A percentile compares a stretch with the other conserved stretches of the same genome.
Evolutionary conservation across 1,284 basidiomycete genomes (phyloP).

Genomic region (Nidula niveotomentosa): DNA sequence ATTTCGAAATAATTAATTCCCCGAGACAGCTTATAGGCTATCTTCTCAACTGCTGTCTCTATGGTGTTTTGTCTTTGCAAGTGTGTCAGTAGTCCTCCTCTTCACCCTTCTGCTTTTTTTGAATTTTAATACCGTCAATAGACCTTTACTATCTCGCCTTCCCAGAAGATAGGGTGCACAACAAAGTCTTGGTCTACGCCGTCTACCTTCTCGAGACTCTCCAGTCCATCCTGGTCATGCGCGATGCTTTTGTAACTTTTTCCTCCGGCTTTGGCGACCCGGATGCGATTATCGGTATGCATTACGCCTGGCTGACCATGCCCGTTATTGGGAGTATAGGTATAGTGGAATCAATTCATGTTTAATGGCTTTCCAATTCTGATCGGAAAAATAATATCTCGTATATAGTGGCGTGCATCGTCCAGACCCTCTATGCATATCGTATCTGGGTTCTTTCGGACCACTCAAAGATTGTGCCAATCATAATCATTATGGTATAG

Average conservation of each 20-base stretch:
- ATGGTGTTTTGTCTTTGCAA: slow-evolving; percentile 12
- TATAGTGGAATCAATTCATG: not conserved
- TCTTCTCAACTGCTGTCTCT: slow-evolving; percentile 10
- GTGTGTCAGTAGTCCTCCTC: slow-evolving; percentile 10
- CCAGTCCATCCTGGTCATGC: slow-evolving; percentile 6
- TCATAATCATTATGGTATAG: not conserved
- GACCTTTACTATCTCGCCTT: not conserved
- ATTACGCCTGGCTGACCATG: slow-evolving; percentile 8
- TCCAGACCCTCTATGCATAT: not conserved
- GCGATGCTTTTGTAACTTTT: slow-evolving; percentile 7
- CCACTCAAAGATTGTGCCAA: not conserved
- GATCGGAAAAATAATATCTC: not conserved
- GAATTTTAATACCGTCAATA: not conserved
- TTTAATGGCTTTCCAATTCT: too few relatives aligned
- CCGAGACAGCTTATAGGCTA: slow-evolving; percentile 12
- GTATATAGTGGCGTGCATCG: not conserved
- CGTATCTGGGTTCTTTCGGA: not conserved
- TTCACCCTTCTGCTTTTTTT: not conserved
- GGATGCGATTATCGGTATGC: not conserved
- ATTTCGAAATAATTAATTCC: too few relatives aligned
- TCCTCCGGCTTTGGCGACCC: slow-evolving; percentile 1
- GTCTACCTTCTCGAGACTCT: slow-evolving; percentile 3
- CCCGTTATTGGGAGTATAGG: slow-evolving; percentile 7
- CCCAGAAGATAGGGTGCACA: not conserved
- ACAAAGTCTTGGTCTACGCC: slow-evolving; percentile 4